Evolutionary conservation across 257 asterid species (phyloP).

Genomic region (Penstemon davidsonii): DNA sequence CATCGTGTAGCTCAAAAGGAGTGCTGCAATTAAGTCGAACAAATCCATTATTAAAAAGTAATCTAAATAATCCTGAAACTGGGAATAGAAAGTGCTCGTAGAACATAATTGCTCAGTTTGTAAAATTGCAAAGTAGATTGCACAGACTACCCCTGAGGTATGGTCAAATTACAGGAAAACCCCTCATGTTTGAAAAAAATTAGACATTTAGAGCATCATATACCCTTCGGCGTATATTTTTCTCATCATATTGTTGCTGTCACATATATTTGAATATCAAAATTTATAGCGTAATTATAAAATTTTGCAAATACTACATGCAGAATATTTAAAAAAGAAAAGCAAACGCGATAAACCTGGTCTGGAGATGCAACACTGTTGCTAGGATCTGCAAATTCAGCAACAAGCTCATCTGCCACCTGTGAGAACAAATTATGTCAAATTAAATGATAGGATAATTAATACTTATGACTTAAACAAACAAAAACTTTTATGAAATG

Average conservation of each 20-base stretch:
- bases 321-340: conserved; percentile 13
- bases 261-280: conserved; percentile 21
- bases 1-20: conserved; percentile 96
- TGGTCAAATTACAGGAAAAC: too few species aligned
- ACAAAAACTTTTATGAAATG: conserved; percentile 8
- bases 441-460: conserved; percentile 11
- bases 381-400: conserved; percentile 87
- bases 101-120: too few species aligned
- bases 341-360: conserved; percentile 56
- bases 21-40: conserved; percentile 56
- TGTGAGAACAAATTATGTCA: conserved; percentile 33
- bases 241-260: conserved; percentile 99
- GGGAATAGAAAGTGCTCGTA: too few species aligned
- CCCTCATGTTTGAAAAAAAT: conserved; percentile 23
- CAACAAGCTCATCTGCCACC: conserved; percentile 99
- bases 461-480: conserved; percentile 3
- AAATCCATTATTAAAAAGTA: not conserved
- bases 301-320: conserved; percentile 8
- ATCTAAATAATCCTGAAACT: too few species aligned
- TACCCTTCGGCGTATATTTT: conserved; percentile 93
- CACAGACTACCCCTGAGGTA: too few species aligned
- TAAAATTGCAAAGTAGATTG: too few species aligned
- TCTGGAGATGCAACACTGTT: conserved; percentile 66
- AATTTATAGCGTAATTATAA: conserved; percentile 19
- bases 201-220: conserved; percentile 95